A percentile compares a stretch with the other conserved stretches of the same genome.
Evolutionary conservation across 1,284 basidiomycete species (phyloP).

Genomic region (Sporisorium reilianum): DNA sequence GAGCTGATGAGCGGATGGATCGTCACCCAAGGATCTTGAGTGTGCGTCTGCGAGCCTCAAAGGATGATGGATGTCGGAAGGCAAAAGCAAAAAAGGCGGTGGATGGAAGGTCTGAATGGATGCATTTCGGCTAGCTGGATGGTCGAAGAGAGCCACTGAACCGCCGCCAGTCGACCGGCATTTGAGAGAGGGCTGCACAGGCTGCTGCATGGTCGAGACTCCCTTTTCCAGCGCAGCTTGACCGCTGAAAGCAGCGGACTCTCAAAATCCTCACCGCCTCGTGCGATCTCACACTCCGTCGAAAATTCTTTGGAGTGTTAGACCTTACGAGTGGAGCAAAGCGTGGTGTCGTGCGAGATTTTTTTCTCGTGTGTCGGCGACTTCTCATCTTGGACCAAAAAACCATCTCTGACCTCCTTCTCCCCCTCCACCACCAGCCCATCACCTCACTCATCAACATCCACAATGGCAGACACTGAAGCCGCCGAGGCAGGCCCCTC

Average conservation of each 20-base stretch:
- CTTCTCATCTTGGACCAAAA: neutral
- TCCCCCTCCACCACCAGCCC: neutral
- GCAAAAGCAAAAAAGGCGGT: neutral
- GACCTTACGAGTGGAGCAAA: slow-evolving; percentile 1
- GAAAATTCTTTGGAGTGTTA: neutral
- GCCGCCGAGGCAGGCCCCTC: slow-evolving; percentile 45
- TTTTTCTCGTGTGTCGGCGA: neutral
- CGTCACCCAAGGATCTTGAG: neutral
- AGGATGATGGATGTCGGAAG: neutral
- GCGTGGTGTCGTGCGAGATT: slow-evolving; percentile 40
- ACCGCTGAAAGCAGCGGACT: neutral
- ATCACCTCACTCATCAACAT: neutral
- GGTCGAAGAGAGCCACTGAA: neutral
- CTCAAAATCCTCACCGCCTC: neutral
- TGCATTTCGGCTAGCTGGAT: slow-evolving; percentile 2
- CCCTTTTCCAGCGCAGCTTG: neutral
- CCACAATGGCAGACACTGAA: slow-evolving; percentile 36
- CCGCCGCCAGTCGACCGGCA: neutral
- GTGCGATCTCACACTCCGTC: slow-evolving; percentile 6
- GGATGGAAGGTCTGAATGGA: neutral
- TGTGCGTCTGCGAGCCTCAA: neutral
- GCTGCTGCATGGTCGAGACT: neutral
- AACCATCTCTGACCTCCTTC: neutral
- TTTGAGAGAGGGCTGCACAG: slow-evolving; percentile 4
- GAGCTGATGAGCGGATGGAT: no score